Base-by-base conservation (phyloP, 371 early-diverging fungal genomes). In the Ecytonucleospora hepatopenaei region DNA sequence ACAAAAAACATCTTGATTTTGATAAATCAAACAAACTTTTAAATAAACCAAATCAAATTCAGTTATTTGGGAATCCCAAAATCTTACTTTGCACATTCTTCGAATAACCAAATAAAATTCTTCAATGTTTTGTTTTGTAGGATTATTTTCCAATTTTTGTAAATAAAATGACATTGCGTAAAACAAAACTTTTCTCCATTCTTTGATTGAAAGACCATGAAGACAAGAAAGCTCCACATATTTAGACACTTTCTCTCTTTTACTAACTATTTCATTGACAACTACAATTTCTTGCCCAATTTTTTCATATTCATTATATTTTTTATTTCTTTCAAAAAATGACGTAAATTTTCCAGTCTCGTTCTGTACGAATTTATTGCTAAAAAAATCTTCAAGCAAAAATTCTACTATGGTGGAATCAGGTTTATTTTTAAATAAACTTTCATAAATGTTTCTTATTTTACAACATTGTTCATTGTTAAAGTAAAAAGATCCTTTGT, bases 61-160 rank as follows among this genome's bases (percentile, higher is more conserved):
- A n/a, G 8, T 40, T 8, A 40, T 40, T 40, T 40, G 12, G n/a
- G 8, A 8, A 40, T 8, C n/a, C 30, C 49, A 35, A 26, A 56
- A 23, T 26, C 62, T 65, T 2, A 60, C 31, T 27, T 71, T 65
- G 23, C 34, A 33, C 23, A 54, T 58, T n/a, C 62, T 47, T 17
- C 76, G 71, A 34, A 77, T 60, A 17, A 56, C 34, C 40, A 69
- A 68, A 12, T 63, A 48, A 27, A 77, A 33, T 1, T 70, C 70
- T 47, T 62, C 65, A 30, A 79, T 21, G 2, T 75, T 33, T n/a
- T 59, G 54, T 21, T 64, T 54, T 21, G 67, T 66, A 15, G 60
- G 60, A 19, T 33, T 21, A 56, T 31, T 56, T 5, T 70, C 34
- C 1, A 26, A 24, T 19, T 24, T 28, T 15, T 16, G 30, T 12